Percentiles rank a stretch among this genome's conserved stretches.
These are phyloP conservation scores for Hymenoscyphus scutula DNA, from an alignment of 2,329 filamentous ascomycete genomes.

Conservation along the genomic window DNA sequence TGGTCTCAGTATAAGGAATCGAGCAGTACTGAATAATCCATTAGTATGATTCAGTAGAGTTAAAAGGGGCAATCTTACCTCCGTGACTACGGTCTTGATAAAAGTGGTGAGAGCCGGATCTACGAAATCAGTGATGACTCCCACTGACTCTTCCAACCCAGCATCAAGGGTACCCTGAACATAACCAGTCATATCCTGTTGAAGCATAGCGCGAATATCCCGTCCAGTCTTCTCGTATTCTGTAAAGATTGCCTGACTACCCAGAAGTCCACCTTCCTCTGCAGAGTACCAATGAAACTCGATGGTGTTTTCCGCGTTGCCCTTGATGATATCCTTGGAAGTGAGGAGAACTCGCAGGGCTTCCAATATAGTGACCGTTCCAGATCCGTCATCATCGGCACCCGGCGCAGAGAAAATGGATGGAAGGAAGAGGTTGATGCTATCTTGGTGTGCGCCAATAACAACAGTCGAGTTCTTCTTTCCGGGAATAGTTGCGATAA, in stretches of 20 bases:
- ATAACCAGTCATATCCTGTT: slow-evolving; percentile 97
- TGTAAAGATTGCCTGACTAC: slow-evolving; percentile 85
- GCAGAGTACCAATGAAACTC: slow-evolving; percentile 98
- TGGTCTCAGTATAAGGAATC: slow-evolving; percentile 82
- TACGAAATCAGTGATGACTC: slow-evolving; percentile 90
- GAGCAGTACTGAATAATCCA: slow-evolving; percentile 65
- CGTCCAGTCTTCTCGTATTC: slow-evolving; percentile 70
- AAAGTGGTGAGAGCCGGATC: slow-evolving; percentile 79
- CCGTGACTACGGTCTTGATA: slow-evolving; percentile 82
- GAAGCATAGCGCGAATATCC: slow-evolving; percentile 92
- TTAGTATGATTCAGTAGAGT: slow-evolving; percentile 10
- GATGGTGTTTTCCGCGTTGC: slow-evolving; percentile 77
- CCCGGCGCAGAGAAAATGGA: slow-evolving; percentile 81
- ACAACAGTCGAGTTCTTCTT: slow-evolving; percentile 80
- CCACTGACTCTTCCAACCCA: slow-evolving; percentile 79
- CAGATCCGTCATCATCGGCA: slow-evolving; percentile 92
- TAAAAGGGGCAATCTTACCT: slow-evolving; percentile 41
- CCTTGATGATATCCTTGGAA: slow-evolving; percentile 66
- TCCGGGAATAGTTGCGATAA: slow-evolving; percentile 90
- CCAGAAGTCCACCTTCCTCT: slow-evolving; percentile 83
- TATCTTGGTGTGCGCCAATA: slow-evolving; percentile 91
- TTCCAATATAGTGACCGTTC: slow-evolving; percentile 92
- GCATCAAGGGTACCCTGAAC: slow-evolving; percentile 78
- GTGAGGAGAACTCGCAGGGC: slow-evolving; percentile 77
- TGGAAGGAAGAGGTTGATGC: slow-evolving; percentile 88